Base-by-base conservation (phyloP, 768 basidiomycete species). In the Piloderma croceum region DNA sequence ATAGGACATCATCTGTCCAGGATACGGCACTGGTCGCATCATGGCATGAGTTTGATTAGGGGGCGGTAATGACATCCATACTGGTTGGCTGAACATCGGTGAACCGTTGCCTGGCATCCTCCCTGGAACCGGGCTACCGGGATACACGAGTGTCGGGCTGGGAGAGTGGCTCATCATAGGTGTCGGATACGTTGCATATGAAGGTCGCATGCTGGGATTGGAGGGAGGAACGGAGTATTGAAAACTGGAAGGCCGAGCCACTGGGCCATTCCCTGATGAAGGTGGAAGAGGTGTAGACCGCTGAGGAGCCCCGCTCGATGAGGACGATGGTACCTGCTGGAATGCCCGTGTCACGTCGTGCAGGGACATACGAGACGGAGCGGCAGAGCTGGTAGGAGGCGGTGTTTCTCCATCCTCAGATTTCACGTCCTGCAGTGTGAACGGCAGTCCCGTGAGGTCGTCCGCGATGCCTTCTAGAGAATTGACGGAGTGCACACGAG, bases 321-420 rank as follows among this genome's bases (percentile, higher is more conserved):
- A 71, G 3, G 84, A 70, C 5, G 76, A 64, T 3, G 88, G 88
- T 20, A 90, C 89, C 60, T 82, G 82, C 54, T 91, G 89, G 64
- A 91, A 91, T 17, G 88, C 86, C 43, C 84, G 78, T 10, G 83
- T 88, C 24, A 90, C 86, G 41, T 91, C 89, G 42, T 82, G 79
- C 27, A 83, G 62, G 3, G 86, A 87, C 77, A 89, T 85, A 29
- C 84, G 78, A 13, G 81, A 81, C 19, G 84, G 74, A 11, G 59
- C 52, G 18, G 75, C 68, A 20, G 73, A 63, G 17, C 76, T 67
- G 4, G 73, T 66, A 6, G 66, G 61, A 18, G 85, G 85, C 2
- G 86, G 83, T 2, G 84, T 86, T 57, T 79, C 81, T 15, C 85
- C 88, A 50, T 85, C 86, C 55, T 90, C 88, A 9, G 86, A 85